phyloP scores from a whole-genome alignment of 2,329 filamentous ascomycete genomes.

The Mariannaea sp. region DNA sequence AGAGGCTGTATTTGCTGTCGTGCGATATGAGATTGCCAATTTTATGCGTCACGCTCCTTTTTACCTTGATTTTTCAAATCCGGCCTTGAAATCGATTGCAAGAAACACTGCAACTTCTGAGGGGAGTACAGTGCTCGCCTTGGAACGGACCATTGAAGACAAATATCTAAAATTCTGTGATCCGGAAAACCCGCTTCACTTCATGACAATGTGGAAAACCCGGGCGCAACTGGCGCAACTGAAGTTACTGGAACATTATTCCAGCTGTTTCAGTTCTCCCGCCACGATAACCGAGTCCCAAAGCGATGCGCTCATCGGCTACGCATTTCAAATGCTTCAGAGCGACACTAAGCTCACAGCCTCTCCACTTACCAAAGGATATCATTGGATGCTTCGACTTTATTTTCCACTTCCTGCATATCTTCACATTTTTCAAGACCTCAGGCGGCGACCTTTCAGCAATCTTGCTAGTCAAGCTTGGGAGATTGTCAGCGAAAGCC shows the following conservation, averaged over 20 bases:
- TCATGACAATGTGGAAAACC: conserved; percentile 38
- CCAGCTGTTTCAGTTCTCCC: not conserved
- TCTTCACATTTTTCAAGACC: conserved; percentile 7
- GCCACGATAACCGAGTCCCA: not conserved
- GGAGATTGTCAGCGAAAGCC: conserved; percentile 2
- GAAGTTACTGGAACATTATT: conserved; percentile 52
- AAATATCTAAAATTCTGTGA: conserved; percentile 52
- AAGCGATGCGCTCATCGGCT: not conserved
- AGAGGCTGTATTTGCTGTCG: conserved; percentile 49
- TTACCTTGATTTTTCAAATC: conserved; percentile 41
- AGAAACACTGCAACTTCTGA: not conserved
- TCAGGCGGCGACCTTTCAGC: conserved; percentile 2
- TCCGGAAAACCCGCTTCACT: conserved; percentile 46
- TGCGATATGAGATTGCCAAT: conserved; percentile 48
- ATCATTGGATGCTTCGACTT: not conserved
- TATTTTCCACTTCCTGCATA: conserved; percentile 13
- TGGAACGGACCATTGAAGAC: conserved; percentile 44
- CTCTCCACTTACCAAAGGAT: conserved; percentile 6
- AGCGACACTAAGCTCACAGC: conserved; percentile 1
- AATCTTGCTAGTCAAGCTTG: not conserved
- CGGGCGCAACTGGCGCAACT: conserved; percentile 49
- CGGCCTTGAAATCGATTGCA: conserved; percentile 36
- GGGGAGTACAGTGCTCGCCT: not conserved
- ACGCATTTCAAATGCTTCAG: conserved; percentile 7
- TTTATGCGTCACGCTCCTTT: conserved; percentile 42